A percentile compares a stretch with the other conserved stretches of the same genome.
Conservation (phyloP, 495 filamentous ascomycete species). For the Cercophora samala region DNA sequence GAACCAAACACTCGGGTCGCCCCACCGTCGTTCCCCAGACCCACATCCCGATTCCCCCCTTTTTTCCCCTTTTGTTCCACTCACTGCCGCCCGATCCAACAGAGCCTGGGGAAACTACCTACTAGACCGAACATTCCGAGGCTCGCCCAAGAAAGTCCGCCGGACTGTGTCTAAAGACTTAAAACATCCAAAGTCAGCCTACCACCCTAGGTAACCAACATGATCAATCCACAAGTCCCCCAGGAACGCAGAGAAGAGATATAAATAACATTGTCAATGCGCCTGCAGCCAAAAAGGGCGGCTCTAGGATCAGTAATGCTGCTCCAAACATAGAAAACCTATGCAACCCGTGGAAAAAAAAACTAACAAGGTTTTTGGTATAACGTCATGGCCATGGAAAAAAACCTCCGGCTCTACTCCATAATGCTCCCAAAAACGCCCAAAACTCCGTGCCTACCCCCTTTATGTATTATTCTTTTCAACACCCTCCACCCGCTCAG, state of each 20-base stretch:
- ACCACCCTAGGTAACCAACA: neutral
- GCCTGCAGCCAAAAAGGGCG: too few relatives aligned
- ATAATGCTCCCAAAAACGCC: constrained; percentile 17
- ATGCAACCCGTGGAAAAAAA: neutral
- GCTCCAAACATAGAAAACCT: neutral
- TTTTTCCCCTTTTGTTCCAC: constrained; percentile 1
- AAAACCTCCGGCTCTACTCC: neutral
- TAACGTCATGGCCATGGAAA: neutral
- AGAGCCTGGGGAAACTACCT: neutral
- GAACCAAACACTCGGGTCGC: neutral
- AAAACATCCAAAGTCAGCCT: too few relatives aligned
- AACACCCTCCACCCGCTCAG: constrained; percentile 25
- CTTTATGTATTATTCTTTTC: constrained; percentile 19
- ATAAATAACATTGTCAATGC: neutral
- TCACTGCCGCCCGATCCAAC: neutral
- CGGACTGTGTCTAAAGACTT: neutral
- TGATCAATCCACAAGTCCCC: neutral
- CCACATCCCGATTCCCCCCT: constrained; percentile 4
- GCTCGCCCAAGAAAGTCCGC: neutral
- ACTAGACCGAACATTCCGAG: neutral
- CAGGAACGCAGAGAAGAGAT: neutral
- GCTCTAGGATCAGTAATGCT: neutral
- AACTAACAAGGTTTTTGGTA: neutral
- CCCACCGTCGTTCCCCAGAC: neutral
- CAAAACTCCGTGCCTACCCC: constrained; percentile 13